These are phyloP conservation scores for Apiotrichum porosum DNA, from an alignment of 1,284 basidiomycete genomes.

Conservation along the genomic window DNA sequence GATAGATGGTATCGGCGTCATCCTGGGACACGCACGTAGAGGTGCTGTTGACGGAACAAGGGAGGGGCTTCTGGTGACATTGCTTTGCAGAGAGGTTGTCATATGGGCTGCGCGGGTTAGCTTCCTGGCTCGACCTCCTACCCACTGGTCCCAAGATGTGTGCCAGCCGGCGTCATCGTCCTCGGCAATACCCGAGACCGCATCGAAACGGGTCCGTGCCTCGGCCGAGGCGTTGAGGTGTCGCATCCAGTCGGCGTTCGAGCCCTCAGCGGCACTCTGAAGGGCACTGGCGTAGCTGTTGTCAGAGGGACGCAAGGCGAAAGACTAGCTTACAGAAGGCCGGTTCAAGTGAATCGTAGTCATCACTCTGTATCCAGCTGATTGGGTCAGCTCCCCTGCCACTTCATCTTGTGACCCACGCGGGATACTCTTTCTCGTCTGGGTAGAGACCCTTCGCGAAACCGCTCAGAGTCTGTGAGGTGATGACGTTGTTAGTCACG, in stretches of 20 bases:
- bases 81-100: conserved; percentile 42
- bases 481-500: conserved; percentile 42
- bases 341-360: conserved; percentile 36
- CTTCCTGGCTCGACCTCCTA: neutral
- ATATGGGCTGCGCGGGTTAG: conserved; percentile 21
- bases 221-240: conserved; percentile 24
- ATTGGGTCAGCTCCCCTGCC: too few relatives aligned
- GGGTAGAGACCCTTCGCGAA: conserved; percentile 31
- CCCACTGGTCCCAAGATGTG: conserved; percentile 36
- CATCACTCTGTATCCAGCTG: conserved; percentile 18
- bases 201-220: conserved; percentile 25
- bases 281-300: conserved; percentile 13
- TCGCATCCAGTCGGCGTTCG: conserved; percentile 21
- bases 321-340: conserved; percentile 24
- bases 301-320: conserved; percentile 1
- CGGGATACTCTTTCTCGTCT: conserved; percentile 23
- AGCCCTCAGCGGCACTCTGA: conserved; percentile 10
- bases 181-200: conserved; percentile 26
- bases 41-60: conserved; percentile 32
- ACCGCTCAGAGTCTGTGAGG: conserved; percentile 33
- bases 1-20: conserved; percentile 35
- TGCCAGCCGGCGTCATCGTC: conserved; percentile 32
- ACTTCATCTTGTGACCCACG: too few relatives aligned
- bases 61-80: conserved; percentile 33
- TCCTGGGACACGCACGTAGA: conserved; percentile 25